Conservation (phyloP, 2,329 filamentous ascomycete genomes). For the Colletotrichum sp. region DNA sequence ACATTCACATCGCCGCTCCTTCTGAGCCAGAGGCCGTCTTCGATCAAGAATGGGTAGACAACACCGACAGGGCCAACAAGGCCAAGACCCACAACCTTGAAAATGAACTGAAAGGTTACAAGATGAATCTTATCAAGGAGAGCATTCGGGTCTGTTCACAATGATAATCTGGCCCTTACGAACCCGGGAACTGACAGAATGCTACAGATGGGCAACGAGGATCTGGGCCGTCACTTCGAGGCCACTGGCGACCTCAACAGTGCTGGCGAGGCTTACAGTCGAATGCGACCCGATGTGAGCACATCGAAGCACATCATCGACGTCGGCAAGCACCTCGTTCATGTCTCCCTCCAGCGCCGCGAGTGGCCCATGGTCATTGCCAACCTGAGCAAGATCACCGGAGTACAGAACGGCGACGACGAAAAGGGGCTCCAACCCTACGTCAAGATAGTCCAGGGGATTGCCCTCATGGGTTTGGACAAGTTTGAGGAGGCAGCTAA, state of each 20-base stretch:
- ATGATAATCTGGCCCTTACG: not conserved
- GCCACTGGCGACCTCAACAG: slow-evolving; percentile 74
- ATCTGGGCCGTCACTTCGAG: slow-evolving; percentile 85
- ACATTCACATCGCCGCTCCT: slow-evolving; percentile 67
- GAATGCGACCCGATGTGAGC: slow-evolving; percentile 91
- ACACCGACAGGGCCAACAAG: slow-evolving; percentile 69
- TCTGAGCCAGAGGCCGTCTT: slow-evolving; percentile 68
- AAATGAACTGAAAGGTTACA: slow-evolving; percentile 86
- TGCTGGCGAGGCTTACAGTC: slow-evolving; percentile 78
- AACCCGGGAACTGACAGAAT: slow-evolving; percentile 4
- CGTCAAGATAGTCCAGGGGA: slow-evolving; percentile 55
- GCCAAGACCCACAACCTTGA: slow-evolving; percentile 79
- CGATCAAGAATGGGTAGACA: slow-evolving; percentile 79
- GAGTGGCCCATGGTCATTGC: slow-evolving; percentile 76
- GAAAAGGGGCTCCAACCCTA: slow-evolving; percentile 58
- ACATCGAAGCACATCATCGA: slow-evolving; percentile 83
- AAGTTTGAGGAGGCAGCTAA: slow-evolving; percentile 69
- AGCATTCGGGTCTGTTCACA: slow-evolving; percentile 78
- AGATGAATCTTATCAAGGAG: slow-evolving; percentile 97
- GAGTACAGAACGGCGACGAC: slow-evolving; percentile 45
- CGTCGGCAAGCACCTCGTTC: slow-evolving; percentile 79
- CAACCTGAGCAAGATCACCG: slow-evolving; percentile 67
- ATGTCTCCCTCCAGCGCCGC: slow-evolving; percentile 74
- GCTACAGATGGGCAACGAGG: slow-evolving; percentile 88
- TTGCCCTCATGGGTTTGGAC: slow-evolving; percentile 52